A percentile compares a stretch with the other conserved stretches of the same genome.
phyloP scores from a whole-genome alignment of 2,329 filamentous ascomycete genomes.

The Fusarium musae region DNA sequence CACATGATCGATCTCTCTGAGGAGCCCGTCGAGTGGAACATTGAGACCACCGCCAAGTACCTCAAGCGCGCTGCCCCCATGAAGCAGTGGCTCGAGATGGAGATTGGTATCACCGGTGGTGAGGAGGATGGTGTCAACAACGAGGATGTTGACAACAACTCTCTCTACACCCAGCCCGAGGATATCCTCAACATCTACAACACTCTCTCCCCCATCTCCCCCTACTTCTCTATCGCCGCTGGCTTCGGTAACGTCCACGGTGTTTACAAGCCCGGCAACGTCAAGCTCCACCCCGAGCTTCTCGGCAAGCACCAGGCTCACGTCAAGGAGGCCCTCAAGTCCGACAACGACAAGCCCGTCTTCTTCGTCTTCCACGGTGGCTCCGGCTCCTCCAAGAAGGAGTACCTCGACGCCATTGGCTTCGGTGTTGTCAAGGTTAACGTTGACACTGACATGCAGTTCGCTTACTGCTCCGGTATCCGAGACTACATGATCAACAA shows the following conservation, averaged over 20 bases:
- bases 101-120: slow-evolving; percentile 87
- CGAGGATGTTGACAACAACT: slow-evolving; percentile 95
- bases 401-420: slow-evolving; percentile 88
- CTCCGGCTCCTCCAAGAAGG: slow-evolving; percentile 88
- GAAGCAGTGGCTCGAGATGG: slow-evolving; percentile 99
- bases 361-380: slow-evolving; percentile 99
- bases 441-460: slow-evolving; percentile 97
- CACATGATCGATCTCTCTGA: slow-evolving; percentile 99
- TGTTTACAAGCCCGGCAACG: slow-evolving; percentile 98
- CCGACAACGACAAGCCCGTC: slow-evolving; percentile 86
- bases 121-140: slow-evolving; percentile 99
- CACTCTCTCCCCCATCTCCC: slow-evolving; percentile 84
- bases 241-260: slow-evolving; percentile 99
- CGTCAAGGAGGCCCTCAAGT: slow-evolving; percentile 81
- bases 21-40: slow-evolving; percentile 90
- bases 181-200: slow-evolving; percentile 94
- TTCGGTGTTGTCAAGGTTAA: slow-evolving; percentile 99
- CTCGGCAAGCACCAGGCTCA: slow-evolving; percentile 96
- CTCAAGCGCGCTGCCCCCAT: slow-evolving; percentile 93
- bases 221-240: slow-evolving; percentile 97
- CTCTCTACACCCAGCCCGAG: slow-evolving; percentile 97
- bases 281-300: slow-evolving; percentile 95
- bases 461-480: slow-evolving; percentile 90
- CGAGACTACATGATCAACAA: slow-evolving; percentile 94
- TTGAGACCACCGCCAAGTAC: slow-evolving; percentile 91